phyloP scores from a whole-genome alignment of 1,284 basidiomycete genomes.

The Ustilago lituana region DNA sequence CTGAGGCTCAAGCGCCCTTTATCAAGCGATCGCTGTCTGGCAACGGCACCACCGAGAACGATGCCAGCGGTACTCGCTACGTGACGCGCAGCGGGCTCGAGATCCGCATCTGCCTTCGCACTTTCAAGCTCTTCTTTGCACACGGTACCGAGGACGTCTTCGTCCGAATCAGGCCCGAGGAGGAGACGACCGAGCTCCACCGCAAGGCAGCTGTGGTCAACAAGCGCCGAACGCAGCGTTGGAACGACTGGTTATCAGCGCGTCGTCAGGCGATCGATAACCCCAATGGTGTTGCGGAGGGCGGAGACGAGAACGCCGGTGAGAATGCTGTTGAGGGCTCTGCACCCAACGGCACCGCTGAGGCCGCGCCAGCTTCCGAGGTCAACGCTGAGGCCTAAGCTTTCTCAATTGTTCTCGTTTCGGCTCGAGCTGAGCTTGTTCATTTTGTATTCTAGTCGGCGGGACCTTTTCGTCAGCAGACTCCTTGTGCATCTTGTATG shows the following conservation, averaged over 20 bases:
- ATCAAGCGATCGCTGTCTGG: constrained; percentile 51
- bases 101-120: constrained; percentile 68
- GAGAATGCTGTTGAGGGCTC: constrained; percentile 3
- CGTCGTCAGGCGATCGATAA: constrained; percentile 51
- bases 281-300: constrained; percentile 14
- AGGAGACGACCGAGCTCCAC: constrained; percentile 31
- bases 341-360: constrained; percentile 18
- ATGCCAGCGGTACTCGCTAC: constrained; percentile 44
- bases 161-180: constrained; percentile 49
- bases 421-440: too few relatives aligned
- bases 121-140: constrained; percentile 69
- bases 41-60: constrained; percentile 38
- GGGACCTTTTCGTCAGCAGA: too few relatives aligned
- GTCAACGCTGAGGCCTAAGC: constrained; percentile 8
- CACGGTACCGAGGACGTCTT: constrained; percentile 68
- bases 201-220: constrained; percentile 26
- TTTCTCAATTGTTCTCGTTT: background rate
- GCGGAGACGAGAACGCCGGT: constrained; percentile 6
- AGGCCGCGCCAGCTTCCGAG: constrained; percentile 13
- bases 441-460: constrained; percentile 1
- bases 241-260: constrained; percentile 52
- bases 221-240: constrained; percentile 36
- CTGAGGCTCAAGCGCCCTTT: constrained; percentile 60
- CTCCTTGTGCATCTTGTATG: constrained; percentile 1
- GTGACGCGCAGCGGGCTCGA: constrained; percentile 73